Base-by-base conservation (phyloP, 1,139 yeast species). In the Saccharomyces pastorianus region DNA sequence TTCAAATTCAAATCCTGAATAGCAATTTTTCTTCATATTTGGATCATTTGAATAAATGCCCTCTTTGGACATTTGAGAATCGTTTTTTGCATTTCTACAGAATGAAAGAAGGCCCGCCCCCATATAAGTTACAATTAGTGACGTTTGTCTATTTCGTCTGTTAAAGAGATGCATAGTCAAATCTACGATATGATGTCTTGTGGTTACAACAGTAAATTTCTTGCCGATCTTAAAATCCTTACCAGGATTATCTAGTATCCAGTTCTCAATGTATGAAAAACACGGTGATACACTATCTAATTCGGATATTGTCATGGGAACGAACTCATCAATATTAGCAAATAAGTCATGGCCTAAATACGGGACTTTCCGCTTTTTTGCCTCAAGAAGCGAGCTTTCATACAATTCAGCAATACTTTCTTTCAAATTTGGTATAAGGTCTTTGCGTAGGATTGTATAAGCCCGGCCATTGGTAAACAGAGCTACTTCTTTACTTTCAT, bases 1-100 rank as follows among this genome's bases (percentile, higher is more conserved):
- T 52, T 68, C 71, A n/a, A 68, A 57, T 9, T 64, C 67, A 55
- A 65, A 65, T 3, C 71, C 71, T 28, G 68, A 64, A 49, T 63
- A 61, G 46, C 64, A 59, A 20, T 64, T 60, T 49, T 60, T 64
- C 25, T 58, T 58, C 3, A 54, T 31, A 48, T 53, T 56, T 1
- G 53, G 29, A 44, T 57, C 53, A 6, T 51, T 50, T 5, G 58
- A 53, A 51, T 54, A 53, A 14, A 54, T 51, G 7, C 56, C 58
- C 48, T 49, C 48, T 32, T 48, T 51, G 23, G 54, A 47, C n/a
- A 46, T 11, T 7, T 48, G 29, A 27, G 26, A 26, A 11, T 47
- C 49, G 46, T 50, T 34, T 25, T 50, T 41, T 20, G 29, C 51
- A 42, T 61, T 63, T 41, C 57, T 53, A 3, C 64, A 59, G 14